A percentile compares a stretch with the other conserved stretches of the same genome.
Conservation (phyloP, 257 asterid species). For the Salvia miltiorrhiza region DNA sequence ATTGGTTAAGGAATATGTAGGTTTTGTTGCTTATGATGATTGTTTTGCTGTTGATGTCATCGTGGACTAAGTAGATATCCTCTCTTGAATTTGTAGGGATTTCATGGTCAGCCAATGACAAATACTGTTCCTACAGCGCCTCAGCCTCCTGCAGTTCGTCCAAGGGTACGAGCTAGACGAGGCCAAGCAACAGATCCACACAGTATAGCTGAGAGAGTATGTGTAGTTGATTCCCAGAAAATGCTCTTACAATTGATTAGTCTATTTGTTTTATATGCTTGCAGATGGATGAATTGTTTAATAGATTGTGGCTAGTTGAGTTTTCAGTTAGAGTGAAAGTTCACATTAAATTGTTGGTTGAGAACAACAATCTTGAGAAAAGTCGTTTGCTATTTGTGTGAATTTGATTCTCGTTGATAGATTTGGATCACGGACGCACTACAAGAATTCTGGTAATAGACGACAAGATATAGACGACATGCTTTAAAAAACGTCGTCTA, state of each 20-base stretch:
- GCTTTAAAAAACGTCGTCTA: too few species aligned
- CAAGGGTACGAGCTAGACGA: constrained; percentile 97
- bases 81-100: constrained; percentile 47
- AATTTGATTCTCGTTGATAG: too few species aligned
- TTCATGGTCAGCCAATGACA: constrained; percentile 72
- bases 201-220: constrained; percentile 99
- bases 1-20: not conserved
- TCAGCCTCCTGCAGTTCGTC: constrained; percentile 83
- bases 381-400: too few species aligned
- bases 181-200: constrained; percentile 99
- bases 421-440: too few species aligned
- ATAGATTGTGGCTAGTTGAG: not conserved
- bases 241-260: not conserved
- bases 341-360: not conserved
- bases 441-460: too few species aligned
- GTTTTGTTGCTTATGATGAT: not conserved
- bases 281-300: not conserved
- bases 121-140: constrained; percentile 58
- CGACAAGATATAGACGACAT: too few species aligned
- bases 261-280: not conserved
- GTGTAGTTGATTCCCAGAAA: constrained; percentile 3
- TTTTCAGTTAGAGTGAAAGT: constrained; percentile 8
- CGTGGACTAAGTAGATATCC: not conserved
- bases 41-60: not conserved
- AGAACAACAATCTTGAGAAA: not conserved